Conservation (phyloP, 2,329 filamentous ascomycete genomes). For the Colletotrichum sidae region DNA sequence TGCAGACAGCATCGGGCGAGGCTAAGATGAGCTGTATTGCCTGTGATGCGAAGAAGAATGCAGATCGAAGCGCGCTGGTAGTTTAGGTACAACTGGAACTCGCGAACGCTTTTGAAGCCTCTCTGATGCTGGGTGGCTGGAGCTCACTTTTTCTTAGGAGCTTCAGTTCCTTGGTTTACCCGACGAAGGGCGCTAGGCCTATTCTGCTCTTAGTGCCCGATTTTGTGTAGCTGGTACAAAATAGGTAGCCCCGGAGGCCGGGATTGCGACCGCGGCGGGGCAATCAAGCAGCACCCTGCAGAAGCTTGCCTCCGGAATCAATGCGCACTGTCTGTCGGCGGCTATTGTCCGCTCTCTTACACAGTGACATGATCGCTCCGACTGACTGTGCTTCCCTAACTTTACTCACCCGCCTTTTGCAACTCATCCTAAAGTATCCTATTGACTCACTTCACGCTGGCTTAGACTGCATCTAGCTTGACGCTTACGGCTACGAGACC, state of each 20-base stretch:
- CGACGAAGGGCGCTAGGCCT: constrained; percentile 3
- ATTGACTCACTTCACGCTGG: constrained; percentile 22
- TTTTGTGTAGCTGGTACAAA: constrained; percentile 13
- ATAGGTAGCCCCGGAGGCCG: constrained; percentile 34
- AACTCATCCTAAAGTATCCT: constrained; percentile 5
- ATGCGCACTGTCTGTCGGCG: constrained; percentile 9
- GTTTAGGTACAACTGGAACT: constrained; percentile 19
- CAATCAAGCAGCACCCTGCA: constrained; percentile 7
- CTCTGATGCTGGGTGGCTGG: constrained; percentile 30
- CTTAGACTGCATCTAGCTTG: background rate
- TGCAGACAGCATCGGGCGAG: constrained; percentile 38
- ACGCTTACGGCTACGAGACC: background rate
- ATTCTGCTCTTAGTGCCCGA: constrained; percentile 12
- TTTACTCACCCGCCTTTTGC: constrained; percentile 27
- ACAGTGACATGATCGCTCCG: constrained; percentile 22
- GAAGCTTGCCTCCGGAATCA: constrained; percentile 5
- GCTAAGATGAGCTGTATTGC: constrained; percentile 33
- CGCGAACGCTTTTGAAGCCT: constrained; percentile 38
- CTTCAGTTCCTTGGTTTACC: constrained; percentile 34
- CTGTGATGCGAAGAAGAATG: constrained; percentile 45
- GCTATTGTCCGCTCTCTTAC: rapidly evolving
- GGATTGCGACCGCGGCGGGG: constrained; percentile 35
- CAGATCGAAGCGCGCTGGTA: constrained; percentile 30
- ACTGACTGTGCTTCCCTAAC: constrained; percentile 9
- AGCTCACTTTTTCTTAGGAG: constrained; percentile 36